Percentiles rank a stretch among this genome's conserved stretches.
These are phyloP conservation scores for Rhizopogon salebrosus DNA, from an alignment of 768 basidiomycete genomes.

Conservation along the genomic window DNA sequence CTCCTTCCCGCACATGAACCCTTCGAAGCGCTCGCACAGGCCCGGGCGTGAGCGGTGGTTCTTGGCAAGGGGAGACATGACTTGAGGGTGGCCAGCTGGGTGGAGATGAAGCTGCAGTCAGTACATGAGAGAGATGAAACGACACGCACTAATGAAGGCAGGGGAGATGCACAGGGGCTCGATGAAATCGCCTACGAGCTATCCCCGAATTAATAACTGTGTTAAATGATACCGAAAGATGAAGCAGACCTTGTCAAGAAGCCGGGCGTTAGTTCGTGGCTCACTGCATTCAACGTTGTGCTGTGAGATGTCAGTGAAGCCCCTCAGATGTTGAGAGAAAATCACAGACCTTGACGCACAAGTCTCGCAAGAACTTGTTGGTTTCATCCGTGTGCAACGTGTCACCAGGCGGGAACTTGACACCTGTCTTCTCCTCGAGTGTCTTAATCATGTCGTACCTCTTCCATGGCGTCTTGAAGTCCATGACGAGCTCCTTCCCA, in stretches of 20 bases:
- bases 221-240: neutral
- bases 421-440: conserved; percentile 86
- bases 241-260: conserved; percentile 81
- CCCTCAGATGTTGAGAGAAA: neutral
- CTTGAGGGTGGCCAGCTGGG: conserved; percentile 93
- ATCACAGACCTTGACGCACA: conserved; percentile 71
- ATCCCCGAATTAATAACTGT: conserved; percentile 1
- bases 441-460: conserved; percentile 97
- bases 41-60: conserved; percentile 97
- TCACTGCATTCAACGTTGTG: conserved; percentile 96
- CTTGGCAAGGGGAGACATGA: conserved; percentile 99
- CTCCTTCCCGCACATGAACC: conserved; percentile 97
- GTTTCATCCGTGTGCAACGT: conserved; percentile 83
- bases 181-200: conserved; percentile 98
- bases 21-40: conserved; percentile 97
- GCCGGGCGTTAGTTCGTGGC: conserved; percentile 89
- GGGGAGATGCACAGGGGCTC: conserved; percentile 96
- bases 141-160: conserved; percentile 76
- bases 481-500: conserved; percentile 65
- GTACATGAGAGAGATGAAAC: neutral
- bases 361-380: conserved; percentile 80
- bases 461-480: conserved; percentile 96
- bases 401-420: conserved; percentile 91
- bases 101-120: conserved; percentile 1
- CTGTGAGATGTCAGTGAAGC: conserved; percentile 31